These are phyloP conservation scores for Lactarius tabidus DNA, from an alignment of 768 basidiomycete species.

Conservation along the genomic window DNA sequence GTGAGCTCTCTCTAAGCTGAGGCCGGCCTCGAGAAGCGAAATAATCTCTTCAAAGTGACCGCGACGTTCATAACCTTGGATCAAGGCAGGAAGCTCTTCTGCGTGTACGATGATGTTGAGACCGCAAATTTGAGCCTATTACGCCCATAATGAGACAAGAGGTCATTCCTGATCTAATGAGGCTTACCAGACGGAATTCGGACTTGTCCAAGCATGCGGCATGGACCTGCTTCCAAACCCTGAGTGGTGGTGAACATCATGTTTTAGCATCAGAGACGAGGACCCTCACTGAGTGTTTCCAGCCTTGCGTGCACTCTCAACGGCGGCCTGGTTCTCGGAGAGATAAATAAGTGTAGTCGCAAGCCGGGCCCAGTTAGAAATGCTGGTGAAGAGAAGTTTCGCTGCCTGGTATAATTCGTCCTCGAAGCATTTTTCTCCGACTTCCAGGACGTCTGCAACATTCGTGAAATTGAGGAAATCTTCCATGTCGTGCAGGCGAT, in stretches of 20 bases:
- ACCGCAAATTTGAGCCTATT: slow-evolving; percentile 94
- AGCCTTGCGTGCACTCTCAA: slow-evolving; percentile 98
- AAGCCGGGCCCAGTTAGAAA: slow-evolving; percentile 97
- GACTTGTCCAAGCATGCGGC: slow-evolving; percentile 96
- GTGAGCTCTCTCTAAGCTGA: slow-evolving; percentile 96
- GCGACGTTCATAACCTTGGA: slow-evolving; percentile 82
- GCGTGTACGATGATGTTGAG: slow-evolving; percentile 96
- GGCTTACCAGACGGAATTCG: slow-evolving; percentile 82
- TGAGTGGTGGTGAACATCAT: slow-evolving; percentile 32
- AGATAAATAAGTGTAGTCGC: slow-evolving; percentile 98
- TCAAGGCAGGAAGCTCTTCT: slow-evolving; percentile 69
- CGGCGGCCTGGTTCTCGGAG: slow-evolving; percentile 95
- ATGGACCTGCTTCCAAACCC: slow-evolving; percentile 99
- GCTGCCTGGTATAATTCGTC: slow-evolving; percentile 97
- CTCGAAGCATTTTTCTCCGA: slow-evolving; percentile 99
- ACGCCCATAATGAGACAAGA: slow-evolving; percentile 18
- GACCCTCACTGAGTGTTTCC: slow-evolving; percentile 90
- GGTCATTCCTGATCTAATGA: background rate
- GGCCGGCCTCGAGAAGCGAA: slow-evolving; percentile 84
- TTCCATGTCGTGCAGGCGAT: slow-evolving; percentile 98
- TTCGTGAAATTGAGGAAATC: slow-evolving; percentile 99
- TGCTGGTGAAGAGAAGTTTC: slow-evolving; percentile 91
- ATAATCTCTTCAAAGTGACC: slow-evolving; percentile 96
- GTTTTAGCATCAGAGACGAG: background rate
- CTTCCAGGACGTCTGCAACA: slow-evolving; percentile 93